Conservation (phyloP, 2,329 filamentous ascomycete species). For the Clonostachys rosea region DNA sequence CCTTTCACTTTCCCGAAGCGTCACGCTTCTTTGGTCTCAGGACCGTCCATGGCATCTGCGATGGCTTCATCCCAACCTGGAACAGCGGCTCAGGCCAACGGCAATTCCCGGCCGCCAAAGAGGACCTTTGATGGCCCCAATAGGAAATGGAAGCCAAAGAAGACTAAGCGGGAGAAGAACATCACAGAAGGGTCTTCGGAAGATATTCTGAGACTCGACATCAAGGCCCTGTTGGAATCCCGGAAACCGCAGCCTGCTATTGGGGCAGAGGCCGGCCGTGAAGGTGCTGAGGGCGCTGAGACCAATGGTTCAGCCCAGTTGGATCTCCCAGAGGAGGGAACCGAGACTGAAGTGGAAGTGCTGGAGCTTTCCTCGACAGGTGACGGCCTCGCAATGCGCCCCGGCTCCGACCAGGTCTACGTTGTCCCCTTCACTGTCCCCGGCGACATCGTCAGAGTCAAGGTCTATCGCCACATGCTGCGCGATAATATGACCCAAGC, state of each 20-base stretch:
- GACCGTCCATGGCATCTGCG: too few species aligned
- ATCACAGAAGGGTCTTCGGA: constrained; percentile 60
- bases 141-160: constrained; percentile 34
- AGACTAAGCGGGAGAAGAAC: constrained; percentile 53
- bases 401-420: constrained; percentile 63
- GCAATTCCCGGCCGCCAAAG: neutral
- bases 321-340: constrained; percentile 58
- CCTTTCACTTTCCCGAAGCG: too few species aligned
- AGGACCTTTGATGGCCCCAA: constrained; percentile 4
- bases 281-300: constrained; percentile 15
- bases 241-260: constrained; percentile 19
- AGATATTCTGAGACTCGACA: constrained; percentile 61
- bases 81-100: too few species aligned
- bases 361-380: constrained; percentile 83
- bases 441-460: constrained; percentile 75
- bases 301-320: neutral
- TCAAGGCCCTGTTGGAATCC: constrained; percentile 47
- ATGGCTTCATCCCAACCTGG: too few species aligned
- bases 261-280: constrained; percentile 13
- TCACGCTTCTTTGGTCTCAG: too few species aligned
- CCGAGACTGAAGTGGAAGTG: constrained; percentile 80
- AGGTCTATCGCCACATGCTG: constrained; percentile 68
- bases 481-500: constrained; percentile 67
- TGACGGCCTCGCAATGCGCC: constrained; percentile 77
- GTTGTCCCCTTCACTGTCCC: constrained; percentile 86